Base-by-base conservation (phyloP, 2,329 filamentous ascomycete species). In the Emergomyces orientalis region DNA sequence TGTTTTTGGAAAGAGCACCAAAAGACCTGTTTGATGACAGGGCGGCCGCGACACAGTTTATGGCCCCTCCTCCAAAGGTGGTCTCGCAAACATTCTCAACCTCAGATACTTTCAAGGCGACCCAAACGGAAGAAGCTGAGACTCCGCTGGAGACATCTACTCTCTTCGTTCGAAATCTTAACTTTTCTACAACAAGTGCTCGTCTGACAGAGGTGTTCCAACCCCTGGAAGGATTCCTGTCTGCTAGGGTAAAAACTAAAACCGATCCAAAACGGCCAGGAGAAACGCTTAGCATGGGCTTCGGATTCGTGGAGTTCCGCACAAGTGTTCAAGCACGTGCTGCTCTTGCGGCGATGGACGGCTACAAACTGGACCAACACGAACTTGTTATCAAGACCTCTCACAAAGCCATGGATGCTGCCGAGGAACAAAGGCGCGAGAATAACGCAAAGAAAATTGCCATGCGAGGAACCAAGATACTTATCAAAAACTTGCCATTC, bases 401-500 rank as follows among this genome's bases (percentile, higher is more conserved):
- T 7, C 91, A 97, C 78, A 91, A 88, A 75, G 90, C 89, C 25
- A 82, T 87, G 63, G 92, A 97, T 77, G 91, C 91, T 22, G 92
- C 90, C 1, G 91, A 96, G 73, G 90, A 96, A 76, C 85, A 89
- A 67, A 86, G 88, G 67, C 88, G 88, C 68, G 88, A 93, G 68
- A 91, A 97, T 72, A 86, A 84, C 67, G 86, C 88, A 59, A 95
- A 91, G 81, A 95, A 93, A 76, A 78, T 84, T 59, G 86, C 89
- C 30, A 84, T 84, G 19, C 85, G 87, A 72, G 84, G 86, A 68
- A 97, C 92, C 57, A 97, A 97, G 82, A 88, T 99, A 72, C 88
- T 97, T 76, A 88, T 99, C 80, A 99, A 97, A 82, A 99, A 99
- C 80, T 79, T 99, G 76, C 93, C 94, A 25, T 99, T 99, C 79